These are phyloP conservation scores for Hypomontagnella submonticulosa DNA, from an alignment of 495 filamentous ascomycete genomes.

Conservation along the genomic window DNA sequence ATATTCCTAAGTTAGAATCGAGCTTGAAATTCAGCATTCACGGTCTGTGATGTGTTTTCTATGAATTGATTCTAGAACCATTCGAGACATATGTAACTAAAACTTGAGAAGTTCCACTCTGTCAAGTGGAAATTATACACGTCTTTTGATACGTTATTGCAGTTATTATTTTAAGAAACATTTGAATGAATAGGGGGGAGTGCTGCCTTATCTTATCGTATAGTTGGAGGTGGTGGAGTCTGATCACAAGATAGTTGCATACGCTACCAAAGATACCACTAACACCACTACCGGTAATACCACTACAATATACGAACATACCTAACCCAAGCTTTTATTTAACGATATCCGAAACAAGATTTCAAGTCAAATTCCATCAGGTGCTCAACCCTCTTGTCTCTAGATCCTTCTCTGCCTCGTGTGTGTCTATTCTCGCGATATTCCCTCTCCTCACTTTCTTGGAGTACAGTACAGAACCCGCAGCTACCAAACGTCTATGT, in stretches of 20 bases:
- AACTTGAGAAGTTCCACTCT: no score
- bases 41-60: no score
- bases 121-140: neutral
- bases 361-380: conserved; percentile 7
- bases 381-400: conserved; percentile 4
- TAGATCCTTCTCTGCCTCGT: conserved; percentile 8
- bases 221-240: conserved; percentile 30
- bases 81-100: no score
- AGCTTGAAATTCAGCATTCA: no score
- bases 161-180: neutral
- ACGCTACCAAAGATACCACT: neutral
- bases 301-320: neutral
- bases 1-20: neutral
- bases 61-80: no score
- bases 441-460: conserved; percentile 1
- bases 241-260: conserved; percentile 37
- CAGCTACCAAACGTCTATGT: conserved; percentile 10
- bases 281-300: no score
- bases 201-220: conserved; percentile 31
- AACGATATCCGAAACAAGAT: conserved; percentile 16
- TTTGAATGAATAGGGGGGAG: conserved; percentile 22
- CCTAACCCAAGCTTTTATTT: conserved; percentile 19
- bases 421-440: neutral
- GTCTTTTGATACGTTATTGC: neutral
- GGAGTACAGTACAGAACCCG: neutral